Evolutionary conservation across 2,329 filamentous ascomycete species (phyloP).

Genomic region (Diaporthe vexans): DNA sequence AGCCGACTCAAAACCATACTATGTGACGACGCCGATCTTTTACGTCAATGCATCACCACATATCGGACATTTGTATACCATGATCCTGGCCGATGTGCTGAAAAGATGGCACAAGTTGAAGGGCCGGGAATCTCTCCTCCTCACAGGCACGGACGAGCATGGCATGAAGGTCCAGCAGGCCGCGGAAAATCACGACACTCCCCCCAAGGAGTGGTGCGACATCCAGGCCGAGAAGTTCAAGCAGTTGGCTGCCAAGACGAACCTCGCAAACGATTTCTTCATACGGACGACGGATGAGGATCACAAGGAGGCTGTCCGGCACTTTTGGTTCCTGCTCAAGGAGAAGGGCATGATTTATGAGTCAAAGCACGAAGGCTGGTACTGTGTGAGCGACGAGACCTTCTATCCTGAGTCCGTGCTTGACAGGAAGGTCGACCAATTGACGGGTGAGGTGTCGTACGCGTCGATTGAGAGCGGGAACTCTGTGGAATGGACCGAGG

Average conservation of each 20-base stretch:
- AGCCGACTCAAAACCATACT: constrained; percentile 79
- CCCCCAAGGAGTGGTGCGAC: constrained; percentile 90
- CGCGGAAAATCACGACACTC: constrained; percentile 76
- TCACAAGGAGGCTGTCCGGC: constrained; percentile 87
- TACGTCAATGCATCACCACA: constrained; percentile 99
- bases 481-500: constrained; percentile 94
- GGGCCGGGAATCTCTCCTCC: constrained; percentile 78
- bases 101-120: constrained; percentile 91
- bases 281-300: constrained; percentile 90
- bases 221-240: constrained; percentile 84
- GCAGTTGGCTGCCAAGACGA: constrained; percentile 77
- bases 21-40: constrained; percentile 97
- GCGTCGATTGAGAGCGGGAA: constrained; percentile 89
- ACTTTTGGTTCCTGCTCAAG: constrained; percentile 88
- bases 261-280: constrained; percentile 86
- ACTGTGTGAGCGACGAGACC: constrained; percentile 95
- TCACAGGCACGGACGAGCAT: constrained; percentile 97
- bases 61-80: constrained; percentile 93
- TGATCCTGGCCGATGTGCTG: constrained; percentile 90
- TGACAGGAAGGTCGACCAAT: constrained; percentile 80
- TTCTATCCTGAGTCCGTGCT: constrained; percentile 88
- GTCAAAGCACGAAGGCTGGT: constrained; percentile 93
- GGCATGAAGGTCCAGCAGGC: constrained; percentile 97
- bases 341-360: constrained; percentile 85
- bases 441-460: constrained; percentile 87